phyloP scores from a whole-genome alignment of 768 basidiomycete species.

The Leccinum incarnatum region DNA sequence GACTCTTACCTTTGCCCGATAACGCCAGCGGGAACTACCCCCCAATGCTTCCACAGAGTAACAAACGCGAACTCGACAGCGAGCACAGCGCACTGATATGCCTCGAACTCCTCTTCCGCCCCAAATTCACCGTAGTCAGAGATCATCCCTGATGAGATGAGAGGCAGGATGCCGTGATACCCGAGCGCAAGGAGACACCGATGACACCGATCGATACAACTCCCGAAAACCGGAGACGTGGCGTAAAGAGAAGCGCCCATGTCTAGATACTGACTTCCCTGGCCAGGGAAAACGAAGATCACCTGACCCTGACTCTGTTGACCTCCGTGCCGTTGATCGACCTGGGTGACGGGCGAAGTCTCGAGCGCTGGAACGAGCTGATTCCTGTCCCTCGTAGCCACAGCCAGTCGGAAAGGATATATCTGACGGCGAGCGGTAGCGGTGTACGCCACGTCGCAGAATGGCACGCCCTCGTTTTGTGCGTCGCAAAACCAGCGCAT shows the following conservation, averaged over 20 bases:
- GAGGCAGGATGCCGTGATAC: slow-evolving; percentile 47
- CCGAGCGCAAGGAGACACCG: slow-evolving; percentile 45
- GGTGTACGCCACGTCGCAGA: slow-evolving; percentile 63
- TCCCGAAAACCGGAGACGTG: slow-evolving; percentile 45
- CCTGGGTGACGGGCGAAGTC: slow-evolving; percentile 33
- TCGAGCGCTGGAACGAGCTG: slow-evolving; percentile 49
- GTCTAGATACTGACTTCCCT: slow-evolving; percentile 63
- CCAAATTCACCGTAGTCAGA: slow-evolving; percentile 20
- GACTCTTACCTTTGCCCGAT: slow-evolving; percentile 68
- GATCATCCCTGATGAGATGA: slow-evolving; percentile 35
- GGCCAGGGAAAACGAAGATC: slow-evolving; percentile 72
- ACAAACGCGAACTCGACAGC: slow-evolving; percentile 62
- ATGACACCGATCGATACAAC: slow-evolving; percentile 59
- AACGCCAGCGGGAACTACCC: slow-evolving; percentile 55
- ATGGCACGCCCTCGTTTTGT: slow-evolving; percentile 20
- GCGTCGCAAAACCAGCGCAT: slow-evolving; percentile 45
- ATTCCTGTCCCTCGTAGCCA: slow-evolving; percentile 40
- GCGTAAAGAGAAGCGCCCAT: slow-evolving; percentile 62
- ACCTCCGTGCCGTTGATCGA: slow-evolving; percentile 14
- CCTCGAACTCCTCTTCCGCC: slow-evolving; percentile 40
- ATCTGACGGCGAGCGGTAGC: slow-evolving; percentile 62
- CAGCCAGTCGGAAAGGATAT: slow-evolving; percentile 51
- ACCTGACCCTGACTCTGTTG: slow-evolving; percentile 27
- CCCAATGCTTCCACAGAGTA: slow-evolving; percentile 68
- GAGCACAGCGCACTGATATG: slow-evolving; percentile 54